Conservation (phyloP, 257 asterid genomes). For the Petrea volubilis region DNA sequence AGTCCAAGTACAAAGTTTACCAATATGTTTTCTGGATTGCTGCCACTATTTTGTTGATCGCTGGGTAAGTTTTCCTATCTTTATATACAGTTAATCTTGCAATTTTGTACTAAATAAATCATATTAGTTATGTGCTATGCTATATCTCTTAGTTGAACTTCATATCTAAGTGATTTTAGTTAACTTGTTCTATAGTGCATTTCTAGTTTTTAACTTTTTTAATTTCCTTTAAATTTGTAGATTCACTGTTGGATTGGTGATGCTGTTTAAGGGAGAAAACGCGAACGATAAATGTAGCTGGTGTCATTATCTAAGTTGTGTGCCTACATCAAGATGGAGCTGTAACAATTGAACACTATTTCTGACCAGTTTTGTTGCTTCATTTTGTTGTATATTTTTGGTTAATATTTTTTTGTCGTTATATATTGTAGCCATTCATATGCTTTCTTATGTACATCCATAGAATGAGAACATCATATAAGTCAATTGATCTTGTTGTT, state of each 20-base stretch:
- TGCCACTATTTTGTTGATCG: constrained; percentile 53
- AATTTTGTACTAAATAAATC: neutral
- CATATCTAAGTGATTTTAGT: neutral
- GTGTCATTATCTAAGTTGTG: constrained; percentile 91
- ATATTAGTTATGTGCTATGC: neutral
- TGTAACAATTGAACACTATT: constrained; percentile 44
- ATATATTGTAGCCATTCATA: constrained; percentile 13
- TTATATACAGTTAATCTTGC: neutral
- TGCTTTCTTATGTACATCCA: constrained; percentile 25
- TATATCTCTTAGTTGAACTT: neutral
- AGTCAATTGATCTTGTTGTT: neutral
- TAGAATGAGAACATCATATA: neutral
- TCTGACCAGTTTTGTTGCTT: neutral
- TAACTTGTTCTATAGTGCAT: neutral
- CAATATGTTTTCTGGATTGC: constrained; percentile 54
- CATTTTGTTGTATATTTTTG: neutral
- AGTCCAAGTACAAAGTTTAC: constrained; percentile 67
- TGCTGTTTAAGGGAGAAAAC: constrained; percentile 76
- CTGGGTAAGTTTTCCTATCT: constrained; percentile 57
- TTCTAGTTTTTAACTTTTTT: neutral
- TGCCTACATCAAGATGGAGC: constrained; percentile 87
- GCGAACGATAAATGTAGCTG: constrained; percentile 74
- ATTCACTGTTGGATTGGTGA: constrained; percentile 60
- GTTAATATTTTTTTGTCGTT: neutral
- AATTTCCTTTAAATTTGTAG: constrained; percentile 31